These are phyloP conservation scores for Aphanomyces euteiches DNA, from an alignment of 352 stramenopile species.

Conservation along the genomic window DNA sequence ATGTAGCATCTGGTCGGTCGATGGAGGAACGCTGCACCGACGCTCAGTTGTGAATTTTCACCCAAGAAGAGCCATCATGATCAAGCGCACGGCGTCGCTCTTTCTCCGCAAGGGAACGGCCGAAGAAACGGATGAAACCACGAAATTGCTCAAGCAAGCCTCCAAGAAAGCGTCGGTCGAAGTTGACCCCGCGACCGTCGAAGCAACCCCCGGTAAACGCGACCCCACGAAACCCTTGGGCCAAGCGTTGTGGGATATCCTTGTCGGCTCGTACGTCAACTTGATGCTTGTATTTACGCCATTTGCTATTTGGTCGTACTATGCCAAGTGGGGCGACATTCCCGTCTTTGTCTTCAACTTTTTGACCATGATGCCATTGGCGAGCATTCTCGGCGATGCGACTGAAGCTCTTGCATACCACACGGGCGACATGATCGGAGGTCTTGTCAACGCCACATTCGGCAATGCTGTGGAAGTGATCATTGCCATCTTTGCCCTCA, in stretches of 20 bases:
- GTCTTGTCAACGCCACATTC: constrained; percentile 98
- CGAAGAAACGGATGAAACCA: not conserved
- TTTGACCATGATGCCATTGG: constrained; percentile 94
- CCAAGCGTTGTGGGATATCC: constrained; percentile 43
- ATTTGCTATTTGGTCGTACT: constrained; percentile 59
- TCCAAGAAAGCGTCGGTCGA: not conserved
- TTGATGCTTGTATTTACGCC: constrained; percentile 56
- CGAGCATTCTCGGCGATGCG: constrained; percentile 93
- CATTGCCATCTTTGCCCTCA: constrained; percentile 93
- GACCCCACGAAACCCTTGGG: constrained; percentile 33
- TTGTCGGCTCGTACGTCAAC: constrained; percentile 65
- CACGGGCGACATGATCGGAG: constrained; percentile 96
- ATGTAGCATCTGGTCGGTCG: too few species aligned
- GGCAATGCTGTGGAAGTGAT: constrained; percentile 97
- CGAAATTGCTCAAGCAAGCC: not conserved
- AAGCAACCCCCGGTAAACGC: not conserved
- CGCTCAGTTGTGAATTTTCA: too few species aligned
- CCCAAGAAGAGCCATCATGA: not conserved
- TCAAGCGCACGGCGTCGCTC: constrained; percentile 18
- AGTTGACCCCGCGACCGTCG: not conserved
- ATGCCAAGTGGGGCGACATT: constrained; percentile 57
- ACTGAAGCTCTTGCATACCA: constrained; percentile 96
- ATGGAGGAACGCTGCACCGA: too few species aligned
- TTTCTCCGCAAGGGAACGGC: not conserved
- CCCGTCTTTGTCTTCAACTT: constrained; percentile 95